A percentile compares a stretch with the other conserved stretches of the same genome.
Conservation (phyloP, 2,329 filamentous ascomycete species). For the Trichophyton benhamiae region DNA sequence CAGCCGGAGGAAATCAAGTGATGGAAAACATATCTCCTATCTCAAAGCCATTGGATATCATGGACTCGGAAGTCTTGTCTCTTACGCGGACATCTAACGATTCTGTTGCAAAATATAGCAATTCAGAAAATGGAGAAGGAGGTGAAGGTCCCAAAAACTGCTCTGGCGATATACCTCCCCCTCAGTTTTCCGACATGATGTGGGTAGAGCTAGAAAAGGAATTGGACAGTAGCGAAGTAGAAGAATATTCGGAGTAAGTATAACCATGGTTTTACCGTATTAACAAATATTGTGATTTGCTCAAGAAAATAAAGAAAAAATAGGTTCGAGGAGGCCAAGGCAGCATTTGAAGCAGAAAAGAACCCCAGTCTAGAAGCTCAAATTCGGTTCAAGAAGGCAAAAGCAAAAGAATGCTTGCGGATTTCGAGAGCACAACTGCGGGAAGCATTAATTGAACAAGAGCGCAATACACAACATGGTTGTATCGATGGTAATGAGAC, state of each 20-base stretch:
- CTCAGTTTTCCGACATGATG: background rate
- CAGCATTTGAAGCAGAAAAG: conserved; percentile 4
- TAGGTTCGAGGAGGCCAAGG: conserved; percentile 5
- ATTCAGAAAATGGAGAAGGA: background rate
- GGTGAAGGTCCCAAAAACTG: background rate
- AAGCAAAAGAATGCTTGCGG: conserved; percentile 5
- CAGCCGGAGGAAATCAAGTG: background rate
- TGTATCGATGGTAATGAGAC: background rate
- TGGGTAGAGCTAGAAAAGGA: background rate
- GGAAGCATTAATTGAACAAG: background rate
- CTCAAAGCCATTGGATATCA: background rate
- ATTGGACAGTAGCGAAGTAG: background rate
- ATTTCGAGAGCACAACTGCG: background rate
- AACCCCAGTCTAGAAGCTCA: conserved; percentile 5
- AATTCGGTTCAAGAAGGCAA: conserved; percentile 6
- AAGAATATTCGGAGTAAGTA: background rate
- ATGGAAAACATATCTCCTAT: background rate
- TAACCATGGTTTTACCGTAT: background rate
- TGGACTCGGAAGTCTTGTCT: background rate
- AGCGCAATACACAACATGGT: background rate
- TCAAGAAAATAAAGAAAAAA: too few species aligned
- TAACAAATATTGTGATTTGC: too few species aligned
- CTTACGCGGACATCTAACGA: too few species aligned
- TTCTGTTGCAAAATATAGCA: too few species aligned
- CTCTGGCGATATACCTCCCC: background rate